Evolutionary conservation across 2,329 filamentous ascomycete genomes (phyloP), one percentile per base, ranked within the genome.

Genomic region (Xylaria sp.): DNA sequence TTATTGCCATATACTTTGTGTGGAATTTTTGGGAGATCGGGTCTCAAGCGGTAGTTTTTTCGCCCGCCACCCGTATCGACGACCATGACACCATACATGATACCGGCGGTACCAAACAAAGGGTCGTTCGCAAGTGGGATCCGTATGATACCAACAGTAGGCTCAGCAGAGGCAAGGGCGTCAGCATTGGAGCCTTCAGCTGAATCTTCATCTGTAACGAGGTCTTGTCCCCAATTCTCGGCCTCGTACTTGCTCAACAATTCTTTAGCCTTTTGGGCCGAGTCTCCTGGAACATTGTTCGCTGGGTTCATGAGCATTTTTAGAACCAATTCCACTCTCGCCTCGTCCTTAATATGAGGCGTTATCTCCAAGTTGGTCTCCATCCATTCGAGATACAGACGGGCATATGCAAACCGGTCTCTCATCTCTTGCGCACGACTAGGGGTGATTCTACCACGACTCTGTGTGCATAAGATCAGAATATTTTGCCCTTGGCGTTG

Each of bases 1-100:
- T 78, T 78, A 55, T 78, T 70, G 2, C 76, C 76, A 10, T 69
- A 76, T 0, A 72, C 67, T 21, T 76, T 76, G 2, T 66, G 51
- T 1, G 69, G 48, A 12, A 29, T 67, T 25, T 69, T 69, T 1
- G 68, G 69, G 1, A 77, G 37, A 10, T 60, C 47, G 0, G 68
- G 66, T 32, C 77, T 72, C 0, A 78, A 47, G 2, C 66, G 68
- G 44, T 76, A 75, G 0, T 57, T 57, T n/a, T 60, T 71, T 12
- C 62, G 61, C 10, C 67, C 71, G 2, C 42, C 65, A 13, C 21
- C 58, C n/a, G 55, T 66, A 8, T 62, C 55, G 12, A 59, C 55
- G 12, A 59, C 16, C 1, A 70, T 58, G 16, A 77, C 65, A 2
- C 76, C 76, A 42, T 77, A 57, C 74, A 77, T 75, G 10, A 78